These are phyloP conservation scores for Phytophthora hibernalis DNA, from an alignment of 352 stramenopile species.

Conservation along the genomic window DNA sequence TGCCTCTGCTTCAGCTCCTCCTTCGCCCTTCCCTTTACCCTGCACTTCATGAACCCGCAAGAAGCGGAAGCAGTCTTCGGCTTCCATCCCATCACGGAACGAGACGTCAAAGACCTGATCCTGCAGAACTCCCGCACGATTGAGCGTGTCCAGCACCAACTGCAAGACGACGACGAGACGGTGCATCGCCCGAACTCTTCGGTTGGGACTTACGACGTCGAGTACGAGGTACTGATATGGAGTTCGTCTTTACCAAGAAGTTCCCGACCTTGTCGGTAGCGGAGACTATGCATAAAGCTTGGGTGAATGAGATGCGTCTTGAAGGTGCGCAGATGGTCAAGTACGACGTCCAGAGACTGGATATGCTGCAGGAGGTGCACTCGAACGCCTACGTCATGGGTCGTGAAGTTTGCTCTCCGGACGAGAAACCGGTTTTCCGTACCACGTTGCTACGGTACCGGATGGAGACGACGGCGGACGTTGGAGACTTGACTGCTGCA, in stretches of 20 bases:
- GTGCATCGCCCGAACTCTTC: constrained; percentile 48
- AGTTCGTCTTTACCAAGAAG: constrained; percentile 55
- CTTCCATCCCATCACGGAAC: constrained; percentile 38
- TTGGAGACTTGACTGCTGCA: constrained; percentile 15
- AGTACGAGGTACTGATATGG: constrained; percentile 49
- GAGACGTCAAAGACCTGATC: constrained; percentile 53
- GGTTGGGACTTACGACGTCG: constrained; percentile 52
- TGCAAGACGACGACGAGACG: constrained; percentile 10
- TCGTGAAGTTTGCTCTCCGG: constrained; percentile 51
- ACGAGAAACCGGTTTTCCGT: constrained; percentile 52
- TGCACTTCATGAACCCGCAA: constrained; percentile 39
- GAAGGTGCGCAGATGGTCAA: constrained; percentile 52
- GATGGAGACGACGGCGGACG: constrained; percentile 42
- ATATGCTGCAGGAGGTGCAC: constrained; percentile 53
- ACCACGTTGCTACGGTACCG: constrained; percentile 56
- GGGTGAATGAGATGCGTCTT: constrained; percentile 49
- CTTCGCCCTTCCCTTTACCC: constrained; percentile 31
- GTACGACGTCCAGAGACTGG: constrained; percentile 54
- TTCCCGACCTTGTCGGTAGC: constrained; percentile 45
- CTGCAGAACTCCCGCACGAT: constrained; percentile 42
- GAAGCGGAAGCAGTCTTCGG: constrained; percentile 52
- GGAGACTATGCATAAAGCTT: constrained; percentile 55
- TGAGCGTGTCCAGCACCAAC: constrained; percentile 40
- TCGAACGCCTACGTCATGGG: constrained; percentile 51
- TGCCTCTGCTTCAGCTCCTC: constrained; percentile 19